Base-by-base conservation (phyloP, 192 early-diverging fungal genomes). In the Coemansia brasiliensis region DNA sequence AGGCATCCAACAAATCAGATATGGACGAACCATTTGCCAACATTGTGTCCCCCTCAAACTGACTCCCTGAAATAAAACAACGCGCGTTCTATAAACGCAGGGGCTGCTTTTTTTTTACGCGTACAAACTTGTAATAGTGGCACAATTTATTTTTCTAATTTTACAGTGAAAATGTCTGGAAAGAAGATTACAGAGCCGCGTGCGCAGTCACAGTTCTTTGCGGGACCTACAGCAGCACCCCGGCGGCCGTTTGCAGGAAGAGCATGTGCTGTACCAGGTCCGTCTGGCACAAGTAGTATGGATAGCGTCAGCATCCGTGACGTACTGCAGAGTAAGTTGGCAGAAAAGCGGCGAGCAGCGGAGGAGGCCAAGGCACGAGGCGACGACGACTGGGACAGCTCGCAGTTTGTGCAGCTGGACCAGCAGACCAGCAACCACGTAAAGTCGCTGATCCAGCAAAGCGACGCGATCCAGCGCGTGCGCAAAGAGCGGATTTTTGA, bases 401-500 rank as follows among this genome's bases (percentile, higher is more conserved):
- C 63, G 51, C 72, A 70, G 60, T 80, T 80, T 61, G 78, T 80
- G 57, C 78, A 80, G 61, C 68, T 80, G 40, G 78, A 80, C 32
- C 71, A 61, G 49, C 72, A 80, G 67, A 74, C 67, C 39, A 67
- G 72, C 78, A 61, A 80, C 52, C 78, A 80, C 44, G 78, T 80
- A 39, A 70, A 74, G 54, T 66, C 78, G 48, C 73, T 81, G 22
- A 76, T 81, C 61, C 57, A 76, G 50, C 69, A 82, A 44, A 91
- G 90, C 72, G 86, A 88, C 25, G 76, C 76, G 29, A 90, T 92
- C 65, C 84, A 83, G 65, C 86, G 80, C 9, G 83, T 90, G 49
- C 86, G 89, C 39, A 95, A 94, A 65, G 89, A 92, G 55, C 87
- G 90, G 37, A 86, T 97, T 2, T 97, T 97, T 73, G 82, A 87